Evolutionary conservation across 1,284 basidiomycete species (phyloP).

Genomic region (Apiotrichum montevideense): DNA sequence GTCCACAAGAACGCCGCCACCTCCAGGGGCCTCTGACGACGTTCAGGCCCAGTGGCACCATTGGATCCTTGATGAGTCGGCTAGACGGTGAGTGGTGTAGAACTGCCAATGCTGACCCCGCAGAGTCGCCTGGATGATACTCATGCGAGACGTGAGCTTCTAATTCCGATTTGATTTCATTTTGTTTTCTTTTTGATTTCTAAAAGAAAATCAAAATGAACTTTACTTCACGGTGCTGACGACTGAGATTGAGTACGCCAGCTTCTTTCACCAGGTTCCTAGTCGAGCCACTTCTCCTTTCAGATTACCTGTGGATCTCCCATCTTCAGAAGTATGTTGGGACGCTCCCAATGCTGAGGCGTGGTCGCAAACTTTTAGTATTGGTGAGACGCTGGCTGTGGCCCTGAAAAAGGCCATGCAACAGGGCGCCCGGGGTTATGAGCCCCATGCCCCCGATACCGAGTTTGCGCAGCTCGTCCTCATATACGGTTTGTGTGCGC

Average conservation of each 20-base stretch:
- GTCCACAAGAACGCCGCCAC: neutral
- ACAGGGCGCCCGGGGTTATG: neutral
- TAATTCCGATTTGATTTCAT: neutral
- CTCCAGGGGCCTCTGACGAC: neutral
- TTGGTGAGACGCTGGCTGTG: constrained; percentile 7
- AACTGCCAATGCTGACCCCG: neutral
- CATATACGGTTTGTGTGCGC: constrained; percentile 1
- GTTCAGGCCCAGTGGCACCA: constrained; percentile 2
- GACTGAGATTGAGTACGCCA: constrained; percentile 6
- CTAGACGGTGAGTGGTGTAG: neutral
- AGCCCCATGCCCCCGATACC: neutral
- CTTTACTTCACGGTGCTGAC: neutral
- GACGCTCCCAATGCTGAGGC: constrained; percentile 1
- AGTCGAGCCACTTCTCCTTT: constrained; percentile 5
- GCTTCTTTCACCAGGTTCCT: constrained; percentile 8
- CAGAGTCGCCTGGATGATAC: constrained; percentile 5
- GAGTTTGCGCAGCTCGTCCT: constrained; percentile 9
- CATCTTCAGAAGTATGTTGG: constrained; percentile 6
- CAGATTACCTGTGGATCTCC: constrained; percentile 2
- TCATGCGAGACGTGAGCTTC: constrained; percentile 4
- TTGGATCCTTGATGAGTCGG: constrained; percentile 8
- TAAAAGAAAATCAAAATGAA: too few species aligned
- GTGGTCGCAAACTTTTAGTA: neutral
- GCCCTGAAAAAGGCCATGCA: neutral
- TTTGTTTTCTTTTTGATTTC: too few species aligned